Base-by-base conservation (phyloP, 2,329 filamentous ascomycete genomes). In the Cercospora brassicicola region DNA sequence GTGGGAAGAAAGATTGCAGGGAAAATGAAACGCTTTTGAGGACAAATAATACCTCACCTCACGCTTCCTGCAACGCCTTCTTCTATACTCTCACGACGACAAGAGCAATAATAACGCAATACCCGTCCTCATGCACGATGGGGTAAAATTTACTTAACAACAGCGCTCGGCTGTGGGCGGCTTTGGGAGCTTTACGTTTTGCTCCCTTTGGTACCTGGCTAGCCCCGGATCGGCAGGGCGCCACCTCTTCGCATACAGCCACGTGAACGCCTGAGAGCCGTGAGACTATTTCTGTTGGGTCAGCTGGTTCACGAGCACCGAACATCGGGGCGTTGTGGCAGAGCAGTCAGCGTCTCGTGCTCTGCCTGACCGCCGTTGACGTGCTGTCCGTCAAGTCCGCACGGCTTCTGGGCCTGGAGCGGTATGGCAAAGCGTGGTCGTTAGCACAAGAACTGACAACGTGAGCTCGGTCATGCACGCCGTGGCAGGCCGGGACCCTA, bases 151-250 rank as follows among this genome's bases (percentile, higher is more conserved):
- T 64, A 64, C 62, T 39, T 59, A 55, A 57, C 26, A 64, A 1
- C 36, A 53, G 62, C 62, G 48, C 36, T 64, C 62, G 62, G 62
- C 36, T 64, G 45, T 55, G 18, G 18, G 51, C 62, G 62, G 62
- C 62, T 36, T 64, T 64, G 48, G 18, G 36, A 56, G 33, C 62
- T 48, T 57, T 57, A 57, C 53, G 53, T 57, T 57, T 57, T 57
- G 15, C 53, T 57, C 53, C 57, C 33, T n/a, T 51, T 42, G 42
- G 26, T 60, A 53, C 64, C 56, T 60, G 64, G 45, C 56, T 55
- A 30, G 30, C 62, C 62, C 62, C 62, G 53, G 62, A 64, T 64
- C 63, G 55, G 28, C 63, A 60, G 39, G 55, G 51, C 62, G 23
- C 60, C 28, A 55, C 30, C 48, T 28, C 36, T 42, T 53, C 10